Base-by-base conservation (phyloP, 495 filamentous ascomycete genomes). In the Echria macrotheca region DNA sequence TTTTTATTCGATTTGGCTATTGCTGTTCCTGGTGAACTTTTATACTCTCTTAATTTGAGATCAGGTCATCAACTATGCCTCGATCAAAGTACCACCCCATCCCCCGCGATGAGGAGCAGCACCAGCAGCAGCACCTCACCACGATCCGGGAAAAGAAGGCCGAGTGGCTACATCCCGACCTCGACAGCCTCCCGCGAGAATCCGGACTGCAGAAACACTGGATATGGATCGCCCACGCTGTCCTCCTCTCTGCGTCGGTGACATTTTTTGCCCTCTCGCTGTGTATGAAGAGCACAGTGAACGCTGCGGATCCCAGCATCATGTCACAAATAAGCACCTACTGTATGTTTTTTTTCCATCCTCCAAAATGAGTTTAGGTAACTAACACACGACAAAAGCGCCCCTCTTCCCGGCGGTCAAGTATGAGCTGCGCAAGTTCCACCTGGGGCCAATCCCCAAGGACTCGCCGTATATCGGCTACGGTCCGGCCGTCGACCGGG, bases 171-270 rank as follows among this genome's bases (percentile, higher is more conserved):
- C 46, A 48, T 14, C 46, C 46, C 9, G 39, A 47, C 14, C 37
- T 49, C 21, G 47, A 50, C 51, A 41, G 10, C 24, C 2, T 26
- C 21, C 11, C 17, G 28, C 28, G 28, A 12, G 28, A 31, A 42
- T 4, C 24, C n/a, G n/a, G n/a, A n/a, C n/a, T 55, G 6, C 36
- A 37, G 21, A 46, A 24, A 8, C 55, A 60, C 50, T 73, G 71
- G 70, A 50, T 65, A 44, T 77, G 72, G 71, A 47, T 74, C 14
- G 59, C 55, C 8, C 73, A 75, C 42, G 67, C 65, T 37, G 47
- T 70, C 25, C 58, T 77, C 8, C 51, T 75, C 18, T 67, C 69
- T 4, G 24, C 65, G 10, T 74, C 71, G 3, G 44, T 65, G 26
- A 66, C 66, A 3, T 60, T 76, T 25, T 72, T 77, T 41, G 57